Evolutionary conservation across 2,329 filamentous ascomycete genomes (phyloP), one percentile per base, ranked within the genome.

Genomic region (Pestalotiopsis fici): DNA sequence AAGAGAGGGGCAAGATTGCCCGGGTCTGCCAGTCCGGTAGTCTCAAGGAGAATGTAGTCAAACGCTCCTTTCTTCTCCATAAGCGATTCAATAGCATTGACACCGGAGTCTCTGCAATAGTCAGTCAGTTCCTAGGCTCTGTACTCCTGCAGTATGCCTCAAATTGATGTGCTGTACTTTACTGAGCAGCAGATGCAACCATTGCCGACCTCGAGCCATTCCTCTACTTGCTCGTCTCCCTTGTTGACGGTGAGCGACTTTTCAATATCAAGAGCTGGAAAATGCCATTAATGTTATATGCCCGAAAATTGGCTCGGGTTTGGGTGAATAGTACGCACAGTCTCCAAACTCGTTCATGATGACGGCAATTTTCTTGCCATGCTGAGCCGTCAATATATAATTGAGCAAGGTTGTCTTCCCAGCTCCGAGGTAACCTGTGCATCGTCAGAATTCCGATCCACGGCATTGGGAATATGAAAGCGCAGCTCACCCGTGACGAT

Each of bases 101-200:
- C 95, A 13, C 96, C 96, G 0, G 92, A 90, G 78, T 99, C 96
- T 82, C 93, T 95, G 59, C 0, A 13, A 23, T 18, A 23, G 23
- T 81, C 67, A 23, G 23, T 81, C 67, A 81, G 74, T 59, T 62
- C 18, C 31, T 37, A 35, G 35, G 37, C 35, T 47, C 54, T 56
- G 43, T n/a, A 9, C n/a, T 21, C n/a, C 18, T n/a, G 43, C 43
- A 21, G 43, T 9, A 21, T 50, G 7, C 28, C n/a, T 27, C 39
- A 5, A 15, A 7, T 39, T 65, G 43, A 57, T 21, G 21, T 61
- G 47, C 50, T 63, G 62, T 84, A 95, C 90, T 98, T 99, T 74
- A 98, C 95, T 3, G 94, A 97, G 81, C 96, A 99, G 82, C 96
- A 99, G 72, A 99, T 94, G 78, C 96, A 99, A 70, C 96, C 96